Evolutionary conservation across 2,329 filamentous ascomycete genomes (phyloP).

Genomic region (Penicillium nordicum): DNA sequence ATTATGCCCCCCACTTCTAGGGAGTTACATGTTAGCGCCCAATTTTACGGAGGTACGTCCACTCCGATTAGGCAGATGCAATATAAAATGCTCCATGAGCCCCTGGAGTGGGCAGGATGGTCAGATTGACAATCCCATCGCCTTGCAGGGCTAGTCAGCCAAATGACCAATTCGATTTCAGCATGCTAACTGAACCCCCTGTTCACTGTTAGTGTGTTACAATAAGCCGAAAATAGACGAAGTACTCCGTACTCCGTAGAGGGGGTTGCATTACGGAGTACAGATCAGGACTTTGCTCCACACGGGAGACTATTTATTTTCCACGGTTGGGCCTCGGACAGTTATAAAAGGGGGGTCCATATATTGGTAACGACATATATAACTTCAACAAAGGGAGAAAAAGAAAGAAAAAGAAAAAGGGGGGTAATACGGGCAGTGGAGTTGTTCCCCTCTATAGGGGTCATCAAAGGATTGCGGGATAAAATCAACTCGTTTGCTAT

Average conservation of each 20-base stretch:
- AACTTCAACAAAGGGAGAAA: neutral
- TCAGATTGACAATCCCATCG: slow-evolving; percentile 4
- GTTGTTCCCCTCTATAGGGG: neutral
- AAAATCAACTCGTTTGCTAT: neutral
- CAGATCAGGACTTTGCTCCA: neutral
- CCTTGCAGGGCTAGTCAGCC: slow-evolving; percentile 4
- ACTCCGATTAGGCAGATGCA: slow-evolving; percentile 14
- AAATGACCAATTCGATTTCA: neutral
- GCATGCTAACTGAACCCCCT: slow-evolving; percentile 1
- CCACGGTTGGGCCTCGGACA: neutral
- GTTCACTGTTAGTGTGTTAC: neutral
- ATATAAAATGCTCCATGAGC: slow-evolving; percentile 7
- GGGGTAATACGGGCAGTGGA: slow-evolving; percentile 3
- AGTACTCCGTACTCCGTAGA: neutral
- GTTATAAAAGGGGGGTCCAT: neutral
- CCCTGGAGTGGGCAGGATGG: neutral
- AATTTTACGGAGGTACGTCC: neutral
- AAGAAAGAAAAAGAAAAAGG: neutral
- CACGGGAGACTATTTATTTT: slow-evolving; percentile 7
- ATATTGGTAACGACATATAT: neutral
- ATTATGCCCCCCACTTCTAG: slow-evolving; percentile 7
- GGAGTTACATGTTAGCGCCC: slow-evolving; percentile 13
- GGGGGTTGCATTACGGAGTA: neutral
- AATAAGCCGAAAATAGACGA: neutral
- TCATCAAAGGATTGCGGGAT: neutral